Evolutionary conservation across 176 grass and related monocot species (phyloP).

Genomic region (Areca catechu): DNA sequence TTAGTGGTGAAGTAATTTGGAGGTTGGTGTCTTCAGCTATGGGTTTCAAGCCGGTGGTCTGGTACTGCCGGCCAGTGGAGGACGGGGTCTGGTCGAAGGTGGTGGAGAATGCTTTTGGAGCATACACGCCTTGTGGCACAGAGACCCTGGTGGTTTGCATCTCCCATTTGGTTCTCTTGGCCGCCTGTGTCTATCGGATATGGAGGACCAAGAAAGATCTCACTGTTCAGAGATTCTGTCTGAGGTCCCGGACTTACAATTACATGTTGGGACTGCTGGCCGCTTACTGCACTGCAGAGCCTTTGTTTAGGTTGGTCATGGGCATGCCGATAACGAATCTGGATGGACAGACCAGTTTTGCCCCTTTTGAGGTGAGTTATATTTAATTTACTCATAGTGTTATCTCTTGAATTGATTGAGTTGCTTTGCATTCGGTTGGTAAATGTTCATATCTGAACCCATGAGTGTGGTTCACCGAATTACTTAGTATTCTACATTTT

Average conservation of each 20-base stretch:
- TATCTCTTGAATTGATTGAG: too few species aligned
- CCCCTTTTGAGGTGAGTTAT: conserved; percentile 74
- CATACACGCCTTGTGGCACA: conserved; percentile 78
- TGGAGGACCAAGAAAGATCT: conserved; percentile 69
- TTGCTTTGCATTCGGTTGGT: too few species aligned
- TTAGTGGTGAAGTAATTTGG: too few species aligned
- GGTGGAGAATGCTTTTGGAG: conserved; percentile 63
- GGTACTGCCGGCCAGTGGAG: conserved; percentile 86
- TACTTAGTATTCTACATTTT: too few species aligned
- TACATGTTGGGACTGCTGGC: conserved; percentile 61
- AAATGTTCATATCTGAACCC: too few species aligned
- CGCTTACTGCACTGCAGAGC: conserved; percentile 46
- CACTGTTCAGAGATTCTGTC: conserved; percentile 54
- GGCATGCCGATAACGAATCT: conserved; percentile 66
- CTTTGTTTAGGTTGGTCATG: conserved; percentile 44
- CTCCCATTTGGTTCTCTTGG: conserved; percentile 70
- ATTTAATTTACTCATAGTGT: too few species aligned
- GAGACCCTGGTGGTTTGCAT: conserved; percentile 68
- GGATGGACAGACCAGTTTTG: conserved; percentile 57
- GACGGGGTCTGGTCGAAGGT: conserved; percentile 53
- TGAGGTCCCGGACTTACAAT: conserved; percentile 54
- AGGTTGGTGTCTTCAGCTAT: conserved; percentile 8
- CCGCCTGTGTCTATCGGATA: conserved; percentile 84
- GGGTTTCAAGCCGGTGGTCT: conserved; percentile 60
- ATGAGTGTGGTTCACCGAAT: too few species aligned